phyloP scores from a whole-genome alignment of 305 asterid genomes.

The Solanum aculeatissimum region DNA sequence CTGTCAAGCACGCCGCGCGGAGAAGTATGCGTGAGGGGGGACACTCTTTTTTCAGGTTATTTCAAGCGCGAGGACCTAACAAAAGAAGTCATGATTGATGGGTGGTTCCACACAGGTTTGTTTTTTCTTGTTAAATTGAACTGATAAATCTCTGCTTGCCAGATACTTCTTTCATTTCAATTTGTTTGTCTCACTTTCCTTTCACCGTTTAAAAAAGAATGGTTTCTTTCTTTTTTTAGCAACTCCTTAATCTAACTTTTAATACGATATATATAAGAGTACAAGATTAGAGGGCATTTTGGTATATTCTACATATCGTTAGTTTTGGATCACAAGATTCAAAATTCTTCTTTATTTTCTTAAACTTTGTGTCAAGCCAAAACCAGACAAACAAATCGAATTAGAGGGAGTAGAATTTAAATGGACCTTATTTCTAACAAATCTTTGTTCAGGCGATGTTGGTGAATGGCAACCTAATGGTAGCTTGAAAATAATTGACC shows the following conservation, averaged over 20 bases:
- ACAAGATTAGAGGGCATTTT: not conserved
- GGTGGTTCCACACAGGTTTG: conserved; percentile 99
- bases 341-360: not conserved
- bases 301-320: not conserved
- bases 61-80: conserved; percentile 92
- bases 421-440: not conserved
- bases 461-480: conserved; percentile 96
- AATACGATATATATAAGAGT: not conserved
- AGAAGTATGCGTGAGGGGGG: conserved; percentile 87
- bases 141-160: not conserved
- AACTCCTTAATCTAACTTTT: not conserved
- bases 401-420: not conserved
- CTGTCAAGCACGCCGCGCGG: conserved; percentile 67
- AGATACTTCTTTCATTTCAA: not conserved
- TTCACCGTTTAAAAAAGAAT: not conserved
- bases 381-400: not conserved
- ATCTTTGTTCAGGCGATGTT: conserved; percentile 55
- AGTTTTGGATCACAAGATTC: not conserved
- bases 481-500: conserved; percentile 78
- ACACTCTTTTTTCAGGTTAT: conserved; percentile 72
- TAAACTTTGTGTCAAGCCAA: not conserved
- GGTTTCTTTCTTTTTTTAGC: not conserved
- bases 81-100: conserved; percentile 69
- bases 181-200: not conserved
- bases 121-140: not conserved